phyloP scores from a whole-genome alignment of 345 rosid species.

The Anacardium occidentale region DNA sequence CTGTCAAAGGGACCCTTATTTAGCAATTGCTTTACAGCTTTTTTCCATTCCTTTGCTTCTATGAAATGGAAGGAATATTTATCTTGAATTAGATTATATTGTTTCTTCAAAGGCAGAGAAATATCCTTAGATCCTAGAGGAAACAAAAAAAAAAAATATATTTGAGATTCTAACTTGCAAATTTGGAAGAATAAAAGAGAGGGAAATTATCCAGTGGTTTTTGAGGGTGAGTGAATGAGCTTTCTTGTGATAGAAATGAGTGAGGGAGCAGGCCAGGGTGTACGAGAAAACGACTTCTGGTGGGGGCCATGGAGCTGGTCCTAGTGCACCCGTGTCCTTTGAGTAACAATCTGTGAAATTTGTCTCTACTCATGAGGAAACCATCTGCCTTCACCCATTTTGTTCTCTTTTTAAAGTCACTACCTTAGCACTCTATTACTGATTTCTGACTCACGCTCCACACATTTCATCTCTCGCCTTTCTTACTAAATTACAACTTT shows the following conservation, averaged over 20 bases:
- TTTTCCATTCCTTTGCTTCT: not conserved
- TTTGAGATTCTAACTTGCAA: not conserved
- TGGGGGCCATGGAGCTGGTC: constrained; percentile 14
- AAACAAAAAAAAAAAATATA: not conserved
- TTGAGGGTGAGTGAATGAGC: not conserved
- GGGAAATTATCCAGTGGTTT: not conserved
- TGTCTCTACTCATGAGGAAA: constrained; percentile 26
- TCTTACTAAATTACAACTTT: not conserved
- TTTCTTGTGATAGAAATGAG: constrained; percentile 10
- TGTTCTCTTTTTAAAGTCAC: constrained; percentile 22
- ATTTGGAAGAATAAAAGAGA: not conserved
- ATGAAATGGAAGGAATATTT: not conserved
- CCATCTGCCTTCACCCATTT: constrained; percentile 18
- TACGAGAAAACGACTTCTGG: constrained; percentile 3
- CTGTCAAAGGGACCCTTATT: not conserved
- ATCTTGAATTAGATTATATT: not conserved
- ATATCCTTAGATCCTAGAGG: not conserved
- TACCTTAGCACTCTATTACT: not conserved
- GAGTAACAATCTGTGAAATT: constrained; percentile 10
- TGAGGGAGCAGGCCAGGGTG: constrained; percentile 21
- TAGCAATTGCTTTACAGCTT: not conserved
- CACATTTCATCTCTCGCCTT: constrained; percentile 4
- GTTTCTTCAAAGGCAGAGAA: not conserved
- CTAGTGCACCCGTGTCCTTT: not conserved
- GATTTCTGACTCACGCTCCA: constrained; percentile 53